Percentiles rank a stretch among this genome's conserved stretches.
phyloP scores from a whole-genome alignment of 805 yeast species.

The Danielia oregonensis region DNA sequence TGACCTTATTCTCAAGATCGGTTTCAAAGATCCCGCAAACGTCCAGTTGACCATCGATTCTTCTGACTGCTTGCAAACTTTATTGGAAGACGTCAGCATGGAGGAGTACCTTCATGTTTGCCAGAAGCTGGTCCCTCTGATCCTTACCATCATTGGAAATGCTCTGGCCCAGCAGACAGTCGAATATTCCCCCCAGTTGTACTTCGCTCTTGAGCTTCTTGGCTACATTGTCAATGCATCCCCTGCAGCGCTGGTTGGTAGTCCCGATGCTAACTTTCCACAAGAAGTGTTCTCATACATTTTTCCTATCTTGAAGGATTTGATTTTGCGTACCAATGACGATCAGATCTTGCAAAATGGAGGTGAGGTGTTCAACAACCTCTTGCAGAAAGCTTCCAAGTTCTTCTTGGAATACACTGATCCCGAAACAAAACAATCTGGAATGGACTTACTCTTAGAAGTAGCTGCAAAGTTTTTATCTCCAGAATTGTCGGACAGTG shows the following conservation, averaged over 20 bases:
- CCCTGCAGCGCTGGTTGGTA: constrained; percentile 22
- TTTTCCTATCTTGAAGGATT: constrained; percentile 40
- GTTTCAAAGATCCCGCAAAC: constrained; percentile 72
- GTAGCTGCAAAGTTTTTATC: constrained; percentile 68
- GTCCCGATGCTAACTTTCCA: constrained; percentile 34
- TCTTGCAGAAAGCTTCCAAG: constrained; percentile 43
- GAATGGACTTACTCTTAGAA: constrained; percentile 54
- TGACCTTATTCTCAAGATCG: constrained; percentile 56
- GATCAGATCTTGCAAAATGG: constrained; percentile 75
- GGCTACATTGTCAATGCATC: constrained; percentile 46
- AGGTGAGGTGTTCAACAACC: constrained; percentile 65
- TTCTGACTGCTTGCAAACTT: constrained; percentile 60
- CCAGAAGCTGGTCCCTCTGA: constrained; percentile 49
- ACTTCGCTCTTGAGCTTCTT: constrained; percentile 55
- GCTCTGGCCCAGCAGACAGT: constrained; percentile 21
- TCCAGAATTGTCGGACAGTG: constrained; percentile 71
- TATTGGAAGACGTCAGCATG: constrained; percentile 47
- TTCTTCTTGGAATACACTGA: constrained; percentile 29
- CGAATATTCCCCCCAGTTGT: constrained; percentile 59
- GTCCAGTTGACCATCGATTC: constrained; percentile 65
- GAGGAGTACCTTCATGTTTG: constrained; percentile 46
- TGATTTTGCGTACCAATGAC: constrained; percentile 52
- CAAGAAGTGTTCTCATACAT: constrained; percentile 37
- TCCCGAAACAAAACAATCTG: constrained; percentile 37
- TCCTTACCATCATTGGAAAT: constrained; percentile 32